Evolutionary conservation across 2,329 filamentous ascomycete species (phyloP).

Genomic region (Paracoccidioides brasiliensis): DNA sequence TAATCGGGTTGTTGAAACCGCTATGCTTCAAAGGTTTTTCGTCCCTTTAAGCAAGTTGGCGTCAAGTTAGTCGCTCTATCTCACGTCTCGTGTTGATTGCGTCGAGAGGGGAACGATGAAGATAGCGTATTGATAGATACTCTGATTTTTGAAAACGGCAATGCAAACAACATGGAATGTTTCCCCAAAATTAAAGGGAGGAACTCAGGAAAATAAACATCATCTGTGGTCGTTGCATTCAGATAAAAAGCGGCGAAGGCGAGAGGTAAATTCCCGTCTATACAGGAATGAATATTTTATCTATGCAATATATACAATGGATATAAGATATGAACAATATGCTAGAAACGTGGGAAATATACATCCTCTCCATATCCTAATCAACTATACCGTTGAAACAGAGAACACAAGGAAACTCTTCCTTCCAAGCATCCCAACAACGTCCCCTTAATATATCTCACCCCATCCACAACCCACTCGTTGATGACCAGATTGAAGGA

Average conservation of each 20-base stretch:
- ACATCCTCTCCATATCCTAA: not conserved
- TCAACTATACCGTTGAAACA: no score
- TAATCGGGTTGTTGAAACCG: no score
- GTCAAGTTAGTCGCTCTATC: no score
- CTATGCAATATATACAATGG: not conserved
- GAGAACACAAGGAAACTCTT: not conserved
- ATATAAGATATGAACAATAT: not conserved
- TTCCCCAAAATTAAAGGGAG: not conserved
- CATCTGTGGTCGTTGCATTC: not conserved
- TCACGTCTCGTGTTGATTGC: no score
- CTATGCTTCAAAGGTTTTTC: no score
- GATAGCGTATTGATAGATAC: not conserved
- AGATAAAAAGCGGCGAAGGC: not conserved
- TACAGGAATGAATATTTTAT: not conserved
- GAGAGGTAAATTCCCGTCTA: not conserved
- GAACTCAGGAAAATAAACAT: not conserved
- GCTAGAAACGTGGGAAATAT: not conserved
- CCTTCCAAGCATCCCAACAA: not conserved
- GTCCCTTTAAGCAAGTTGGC: no score
- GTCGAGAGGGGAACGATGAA: not conserved
- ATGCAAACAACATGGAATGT: not conserved
- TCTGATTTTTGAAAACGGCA: not conserved
- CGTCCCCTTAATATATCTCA: not conserved
- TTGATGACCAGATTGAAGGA: not conserved
- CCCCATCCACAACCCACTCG: not conserved